Evolutionary conservation across 352 stramenopile species (phyloP).

Genomic region (Blastocystis sp.): DNA sequence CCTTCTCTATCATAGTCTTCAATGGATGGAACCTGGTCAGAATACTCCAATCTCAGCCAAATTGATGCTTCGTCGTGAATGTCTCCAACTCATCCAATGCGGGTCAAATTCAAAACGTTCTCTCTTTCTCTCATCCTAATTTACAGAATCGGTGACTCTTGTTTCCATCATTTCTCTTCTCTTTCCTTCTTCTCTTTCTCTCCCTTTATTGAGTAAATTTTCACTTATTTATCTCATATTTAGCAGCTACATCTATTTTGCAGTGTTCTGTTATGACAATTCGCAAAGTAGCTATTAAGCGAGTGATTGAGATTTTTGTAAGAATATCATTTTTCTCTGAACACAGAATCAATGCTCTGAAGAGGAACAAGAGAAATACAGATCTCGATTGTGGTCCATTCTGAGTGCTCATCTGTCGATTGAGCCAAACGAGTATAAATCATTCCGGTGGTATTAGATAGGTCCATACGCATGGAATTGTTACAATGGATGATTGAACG

Average conservation of each 20-base stretch:
- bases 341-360: not conserved
- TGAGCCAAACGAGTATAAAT: not conserved
- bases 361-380: conserved; percentile 17
- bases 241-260: not conserved
- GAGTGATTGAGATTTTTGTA: not conserved
- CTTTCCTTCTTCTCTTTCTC: conserved; percentile 28
- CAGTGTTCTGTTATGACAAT: not conserved
- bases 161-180: not conserved
- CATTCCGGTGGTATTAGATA: not conserved
- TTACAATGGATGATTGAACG: not conserved
- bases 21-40: conserved; percentile 25
- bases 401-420: not conserved
- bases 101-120: not conserved
- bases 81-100: conserved; percentile 44
- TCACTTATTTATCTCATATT: not conserved
- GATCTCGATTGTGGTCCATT: not conserved
- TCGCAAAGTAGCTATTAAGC: not conserved
- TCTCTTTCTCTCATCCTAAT: not conserved
- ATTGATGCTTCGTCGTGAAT: conserved; percentile 37
- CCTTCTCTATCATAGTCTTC: not conserved
- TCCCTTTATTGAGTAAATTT: not conserved
- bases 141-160: not conserved
- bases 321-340: not conserved
- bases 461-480: not conserved
- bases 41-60: conserved; percentile 2